Percentiles rank a stretch among this genome's conserved stretches.
These are phyloP conservation scores for Rugonectria rugulosa DNA, from an alignment of 2,329 filamentous ascomycete genomes.

Conservation along the genomic window DNA sequence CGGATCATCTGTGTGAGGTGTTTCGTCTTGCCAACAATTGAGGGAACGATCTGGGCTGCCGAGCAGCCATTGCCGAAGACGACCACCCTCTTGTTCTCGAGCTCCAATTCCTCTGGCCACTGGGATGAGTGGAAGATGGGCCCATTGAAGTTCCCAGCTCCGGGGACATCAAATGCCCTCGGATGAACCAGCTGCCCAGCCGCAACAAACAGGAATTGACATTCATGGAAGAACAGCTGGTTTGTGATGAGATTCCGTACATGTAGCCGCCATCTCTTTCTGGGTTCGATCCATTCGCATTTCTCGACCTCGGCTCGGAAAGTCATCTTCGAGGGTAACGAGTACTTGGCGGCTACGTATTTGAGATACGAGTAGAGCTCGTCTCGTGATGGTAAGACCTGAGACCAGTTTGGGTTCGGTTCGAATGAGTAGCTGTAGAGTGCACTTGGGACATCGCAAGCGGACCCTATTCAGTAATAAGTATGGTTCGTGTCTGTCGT, in stretches of 20 bases:
- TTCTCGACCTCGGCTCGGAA: slow-evolving; percentile 48
- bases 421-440: slow-evolving; percentile 69
- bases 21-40: slow-evolving; percentile 46
- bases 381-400: slow-evolving; percentile 60
- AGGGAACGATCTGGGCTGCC: slow-evolving; percentile 60
- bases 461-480: slow-evolving; percentile 41
- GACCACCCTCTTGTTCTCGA: slow-evolving; percentile 56
- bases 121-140: slow-evolving; percentile 61
- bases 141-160: slow-evolving; percentile 59
- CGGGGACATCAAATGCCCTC: slow-evolving; percentile 53
- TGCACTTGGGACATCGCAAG: slow-evolving; percentile 66
- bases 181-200: slow-evolving; percentile 46
- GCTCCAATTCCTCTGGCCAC: slow-evolving; percentile 60
- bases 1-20: slow-evolving; percentile 52
- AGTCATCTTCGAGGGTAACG: slow-evolving; percentile 47
- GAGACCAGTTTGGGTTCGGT: slow-evolving; percentile 67
- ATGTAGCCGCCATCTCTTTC: slow-evolving; percentile 45
- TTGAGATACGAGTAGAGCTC: slow-evolving; percentile 68
- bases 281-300: slow-evolving; percentile 49
- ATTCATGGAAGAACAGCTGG: slow-evolving; percentile 44
- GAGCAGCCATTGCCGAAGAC: slow-evolving; percentile 65
- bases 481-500: not conserved
- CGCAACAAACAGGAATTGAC: slow-evolving; percentile 49
- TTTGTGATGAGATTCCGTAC: slow-evolving; percentile 36
- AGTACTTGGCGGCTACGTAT: slow-evolving; percentile 56